Evolutionary conservation across 2,329 filamentous ascomycete species (phyloP).

Genomic region (Lecanosticta acicola): DNA sequence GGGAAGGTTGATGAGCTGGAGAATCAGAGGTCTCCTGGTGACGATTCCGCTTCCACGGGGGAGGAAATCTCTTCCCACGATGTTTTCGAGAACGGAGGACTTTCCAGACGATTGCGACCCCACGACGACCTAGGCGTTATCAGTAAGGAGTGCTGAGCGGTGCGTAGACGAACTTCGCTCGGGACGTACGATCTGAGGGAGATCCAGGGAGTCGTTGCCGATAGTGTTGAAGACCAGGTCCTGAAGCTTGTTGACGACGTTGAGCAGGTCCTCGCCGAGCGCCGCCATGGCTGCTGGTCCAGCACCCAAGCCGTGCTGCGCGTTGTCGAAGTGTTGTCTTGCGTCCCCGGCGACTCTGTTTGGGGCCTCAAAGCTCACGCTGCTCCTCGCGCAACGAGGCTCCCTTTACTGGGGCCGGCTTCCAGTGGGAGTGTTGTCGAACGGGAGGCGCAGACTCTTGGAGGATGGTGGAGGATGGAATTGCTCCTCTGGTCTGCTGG

Average conservation of each 20-base stretch:
- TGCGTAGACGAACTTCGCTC: neutral
- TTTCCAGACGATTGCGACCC: conserved; percentile 98
- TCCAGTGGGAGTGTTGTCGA: no score
- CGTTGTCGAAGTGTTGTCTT: neutral
- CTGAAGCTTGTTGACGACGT: conserved; percentile 95
- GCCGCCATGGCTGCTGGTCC: conserved; percentile 64
- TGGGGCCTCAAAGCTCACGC: neutral
- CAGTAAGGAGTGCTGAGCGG: neutral
- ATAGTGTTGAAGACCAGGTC: conserved; percentile 99
- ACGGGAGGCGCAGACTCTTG: no score
- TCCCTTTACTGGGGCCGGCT: neutral
- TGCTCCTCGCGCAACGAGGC: neutral
- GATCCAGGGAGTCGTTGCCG: conserved; percentile 93
- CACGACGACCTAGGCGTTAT: conserved; percentile 72
- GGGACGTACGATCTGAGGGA: conserved; percentile 85
- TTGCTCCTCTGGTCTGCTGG: no score
- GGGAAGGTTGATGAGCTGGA: conserved; percentile 96
- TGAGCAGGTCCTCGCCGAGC: conserved; percentile 90
- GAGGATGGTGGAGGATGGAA: no score
- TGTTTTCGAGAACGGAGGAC: conserved; percentile 97
- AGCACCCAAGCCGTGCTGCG: neutral
- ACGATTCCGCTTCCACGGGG: conserved; percentile 96
- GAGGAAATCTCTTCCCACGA: conserved; percentile 94
- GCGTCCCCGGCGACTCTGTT: neutral
- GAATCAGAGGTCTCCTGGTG: conserved; percentile 85